Percentiles rank a stretch among this genome's conserved stretches.
Conservation (phyloP, 352 stramenopile genomes). For the Phytophthora sp. region DNA sequence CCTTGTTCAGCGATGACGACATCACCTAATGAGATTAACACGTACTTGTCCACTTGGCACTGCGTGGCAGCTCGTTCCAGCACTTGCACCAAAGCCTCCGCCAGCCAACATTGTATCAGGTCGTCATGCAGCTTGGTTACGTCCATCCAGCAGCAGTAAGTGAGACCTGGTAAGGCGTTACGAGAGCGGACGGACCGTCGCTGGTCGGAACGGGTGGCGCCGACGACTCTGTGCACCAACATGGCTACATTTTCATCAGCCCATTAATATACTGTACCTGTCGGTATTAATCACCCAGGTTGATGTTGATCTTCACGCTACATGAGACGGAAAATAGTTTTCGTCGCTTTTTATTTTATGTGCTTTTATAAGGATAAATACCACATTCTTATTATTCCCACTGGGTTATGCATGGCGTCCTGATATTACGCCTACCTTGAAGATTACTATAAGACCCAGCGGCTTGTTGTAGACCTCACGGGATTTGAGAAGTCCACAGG, state of each 20-base stretch:
- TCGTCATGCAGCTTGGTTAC: slow-evolving; percentile 32
- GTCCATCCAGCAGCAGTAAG: slow-evolving; percentile 36
- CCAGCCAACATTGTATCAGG: slow-evolving; percentile 52
- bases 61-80: slow-evolving; percentile 30
- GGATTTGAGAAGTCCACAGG: no score
- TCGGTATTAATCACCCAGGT: no score
- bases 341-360: no score
- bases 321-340: no score
- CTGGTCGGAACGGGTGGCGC: slow-evolving; percentile 29
- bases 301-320: no score
- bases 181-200: slow-evolving; percentile 17
- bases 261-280: no score
- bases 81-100: slow-evolving; percentile 42
- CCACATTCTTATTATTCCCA: no score
- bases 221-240: slow-evolving; percentile 6
- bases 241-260: slow-evolving; percentile 42
- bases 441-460: no score
- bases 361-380: no score
- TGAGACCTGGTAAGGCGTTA: slow-evolving; percentile 9
- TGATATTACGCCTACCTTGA: no score
- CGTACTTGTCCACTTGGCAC: not conserved
- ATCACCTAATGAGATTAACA: slow-evolving; percentile 39
- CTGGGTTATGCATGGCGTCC: no score
- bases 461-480: no score
- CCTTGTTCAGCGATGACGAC: slow-evolving; percentile 8